phyloP scores from a whole-genome alignment of 345 rosid genomes.

The Viola odorata region DNA sequence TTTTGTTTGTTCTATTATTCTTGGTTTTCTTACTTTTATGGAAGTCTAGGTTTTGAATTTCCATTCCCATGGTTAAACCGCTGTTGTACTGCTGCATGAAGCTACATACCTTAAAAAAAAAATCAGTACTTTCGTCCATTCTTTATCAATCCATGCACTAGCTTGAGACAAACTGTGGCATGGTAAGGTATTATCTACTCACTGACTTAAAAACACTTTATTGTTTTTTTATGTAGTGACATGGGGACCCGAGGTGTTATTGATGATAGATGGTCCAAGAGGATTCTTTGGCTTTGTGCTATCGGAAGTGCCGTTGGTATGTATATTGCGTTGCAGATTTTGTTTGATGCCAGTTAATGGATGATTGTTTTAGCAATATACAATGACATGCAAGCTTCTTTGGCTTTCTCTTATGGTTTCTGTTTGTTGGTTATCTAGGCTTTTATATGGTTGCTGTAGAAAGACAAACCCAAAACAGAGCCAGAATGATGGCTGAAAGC shows the following conservation, averaged over 20 bases:
- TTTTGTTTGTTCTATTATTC: too few relatives aligned
- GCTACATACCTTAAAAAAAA: too few relatives aligned
- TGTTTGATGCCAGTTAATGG: not conserved
- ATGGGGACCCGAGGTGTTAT: slow-evolving; percentile 20
- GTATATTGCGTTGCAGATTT: slow-evolving; percentile 5
- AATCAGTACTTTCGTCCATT: too few relatives aligned
- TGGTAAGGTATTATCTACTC: too few relatives aligned
- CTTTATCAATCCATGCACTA: too few relatives aligned
- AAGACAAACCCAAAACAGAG: slow-evolving; percentile 69
- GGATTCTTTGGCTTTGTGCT: slow-evolving; percentile 21
- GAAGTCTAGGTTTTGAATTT: too few relatives aligned
- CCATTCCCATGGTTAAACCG: too few relatives aligned
- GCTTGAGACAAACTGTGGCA: too few relatives aligned
- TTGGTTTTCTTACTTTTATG: too few relatives aligned
- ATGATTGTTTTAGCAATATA: not conserved
- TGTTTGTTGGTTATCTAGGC: slow-evolving; percentile 32
- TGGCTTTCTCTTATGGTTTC: not conserved
- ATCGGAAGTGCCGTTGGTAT: slow-evolving; percentile 18
- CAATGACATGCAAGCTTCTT: not conserved
- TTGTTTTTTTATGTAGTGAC: not conserved
- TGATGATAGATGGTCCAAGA: slow-evolving; percentile 20
- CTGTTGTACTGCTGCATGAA: too few relatives aligned
- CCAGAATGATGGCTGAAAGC: slow-evolving; percentile 56
- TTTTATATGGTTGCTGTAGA: slow-evolving; percentile 77
- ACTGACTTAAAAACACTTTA: too few relatives aligned